Base-by-base conservation (phyloP, 2,329 filamentous ascomycete species). In the Sporothrix euskadiensis region DNA sequence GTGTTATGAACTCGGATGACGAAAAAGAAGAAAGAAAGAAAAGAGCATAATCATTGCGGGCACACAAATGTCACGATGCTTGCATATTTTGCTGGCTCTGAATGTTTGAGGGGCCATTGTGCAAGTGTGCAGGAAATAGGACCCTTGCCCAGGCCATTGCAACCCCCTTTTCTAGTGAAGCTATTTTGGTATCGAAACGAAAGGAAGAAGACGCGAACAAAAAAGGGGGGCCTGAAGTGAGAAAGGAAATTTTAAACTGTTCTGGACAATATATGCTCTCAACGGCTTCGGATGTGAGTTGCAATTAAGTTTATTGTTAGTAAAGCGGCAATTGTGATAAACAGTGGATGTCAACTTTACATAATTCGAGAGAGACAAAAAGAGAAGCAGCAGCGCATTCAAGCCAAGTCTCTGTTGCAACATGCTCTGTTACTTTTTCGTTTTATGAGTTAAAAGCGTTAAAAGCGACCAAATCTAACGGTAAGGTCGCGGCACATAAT, bases 111-210 rank as follows among this genome's bases (percentile, higher is more conserved):
- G 59, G 59, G 35, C 35, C 59, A 41, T 63, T 63, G 19, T 39
- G 35, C 35, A 63, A 32, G 32, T 63, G 19, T 39, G 35, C 35
- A 63, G 59, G 32, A 32, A 9, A 57, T 9, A 32, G 26, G 14
- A 59, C 30, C 59, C n/a, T 44, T 65, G 39, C 26, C 59, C 5
- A 7, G n/a, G 35, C n/a, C 59, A 9, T 44, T 44, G 16, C n/a
- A 22, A 65, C 35, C 59, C 44, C 59, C 59, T 44, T 44, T 65
- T 35, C 3, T 4, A 41, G 59, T 63, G 32, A 63, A 63, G 59
- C 19, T 63, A 63, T 63, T 65, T 44, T 26, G 35, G 14, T 35
- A 65, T 44, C 35, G 39, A 44, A 66, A 66, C 41, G 7, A 66
- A 49, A n/a, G 22, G 22, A 47, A 47, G 19, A 47, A n/a, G 30